phyloP scores from a whole-genome alignment of 345 rosid species.

The Schrenkiella parvula region DNA sequence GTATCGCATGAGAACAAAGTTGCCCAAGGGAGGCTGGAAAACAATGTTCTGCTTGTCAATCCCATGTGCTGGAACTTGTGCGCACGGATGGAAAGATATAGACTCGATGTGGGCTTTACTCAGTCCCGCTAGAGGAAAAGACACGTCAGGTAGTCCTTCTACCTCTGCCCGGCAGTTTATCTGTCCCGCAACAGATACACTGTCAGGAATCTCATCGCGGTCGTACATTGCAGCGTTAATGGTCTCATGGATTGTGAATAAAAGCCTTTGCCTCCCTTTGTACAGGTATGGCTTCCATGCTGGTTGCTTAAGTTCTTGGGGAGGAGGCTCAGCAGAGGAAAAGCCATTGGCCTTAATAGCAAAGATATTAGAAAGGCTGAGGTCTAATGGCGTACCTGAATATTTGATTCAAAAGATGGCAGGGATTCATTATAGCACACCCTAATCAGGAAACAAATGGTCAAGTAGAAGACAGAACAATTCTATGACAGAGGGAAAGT shows the following conservation, averaged over 20 bases:
- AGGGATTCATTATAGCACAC: slow-evolving; percentile 12
- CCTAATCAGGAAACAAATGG: background rate
- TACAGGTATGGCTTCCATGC: slow-evolving; percentile 94
- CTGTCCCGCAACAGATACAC: slow-evolving; percentile 78
- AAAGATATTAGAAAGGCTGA: slow-evolving; percentile 57
- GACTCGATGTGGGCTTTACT: slow-evolving; percentile 58
- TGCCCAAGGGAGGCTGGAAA: slow-evolving; percentile 84
- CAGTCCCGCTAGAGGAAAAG: slow-evolving; percentile 74
- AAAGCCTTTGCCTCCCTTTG: slow-evolving; percentile 78
- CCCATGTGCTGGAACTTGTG: slow-evolving; percentile 86
- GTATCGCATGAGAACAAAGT: slow-evolving; percentile 79
- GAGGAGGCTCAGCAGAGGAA: slow-evolving; percentile 73
- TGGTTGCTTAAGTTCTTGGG: slow-evolving; percentile 79
- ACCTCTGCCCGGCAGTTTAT: slow-evolving; percentile 88
- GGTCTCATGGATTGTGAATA: slow-evolving; percentile 78
- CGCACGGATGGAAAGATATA: slow-evolving; percentile 84
- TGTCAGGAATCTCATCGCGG: slow-evolving; percentile 86
- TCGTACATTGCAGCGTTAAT: slow-evolving; percentile 84
- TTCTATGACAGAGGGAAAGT: slow-evolving; percentile 31
- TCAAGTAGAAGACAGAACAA: slow-evolving; percentile 24
- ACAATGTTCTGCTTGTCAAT: slow-evolving; percentile 74
- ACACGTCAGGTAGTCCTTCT: slow-evolving; percentile 92
- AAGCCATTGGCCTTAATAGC: slow-evolving; percentile 72
- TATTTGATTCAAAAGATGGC: background rate
- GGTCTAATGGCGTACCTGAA: slow-evolving; percentile 85